Conservation (phyloP, 2,329 filamentous ascomycete species). For the Cryoendolithus antarcticus region DNA sequence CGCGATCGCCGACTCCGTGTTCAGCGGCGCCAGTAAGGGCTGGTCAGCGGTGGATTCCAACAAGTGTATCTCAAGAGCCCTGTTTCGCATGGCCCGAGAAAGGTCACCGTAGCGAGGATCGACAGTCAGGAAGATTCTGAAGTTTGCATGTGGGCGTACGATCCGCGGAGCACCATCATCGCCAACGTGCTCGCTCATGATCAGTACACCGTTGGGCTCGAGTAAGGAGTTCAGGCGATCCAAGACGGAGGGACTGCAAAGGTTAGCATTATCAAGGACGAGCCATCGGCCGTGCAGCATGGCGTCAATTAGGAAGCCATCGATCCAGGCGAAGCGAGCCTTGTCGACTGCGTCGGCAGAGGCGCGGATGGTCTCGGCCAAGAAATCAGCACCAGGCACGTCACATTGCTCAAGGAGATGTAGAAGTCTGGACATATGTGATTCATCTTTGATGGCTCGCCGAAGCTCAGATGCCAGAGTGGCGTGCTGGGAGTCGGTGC, state of each 20-base stretch:
- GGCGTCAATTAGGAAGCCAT: slow-evolving; percentile 81
- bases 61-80: slow-evolving; percentile 80
- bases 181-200: slow-evolving; percentile 85
- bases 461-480: slow-evolving; percentile 5
- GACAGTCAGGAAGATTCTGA: slow-evolving; percentile 87
- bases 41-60: slow-evolving; percentile 1
- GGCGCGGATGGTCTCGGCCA: slow-evolving; percentile 6
- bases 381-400: slow-evolving; percentile 2
- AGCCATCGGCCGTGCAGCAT: slow-evolving; percentile 81
- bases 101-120: slow-evolving; percentile 86
- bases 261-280: slow-evolving; percentile 90
- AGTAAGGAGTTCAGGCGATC: slow-evolving; percentile 90
- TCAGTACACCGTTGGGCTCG: slow-evolving; percentile 76
- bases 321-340: slow-evolving; percentile 89
- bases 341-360: slow-evolving; percentile 42
- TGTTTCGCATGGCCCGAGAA: slow-evolving; percentile 91
- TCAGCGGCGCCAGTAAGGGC: slow-evolving; percentile 7
- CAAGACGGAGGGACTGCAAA: slow-evolving; percentile 88
- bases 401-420: slow-evolving; percentile 3
- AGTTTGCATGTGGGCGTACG: slow-evolving; percentile 70
- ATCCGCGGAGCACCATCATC: slow-evolving; percentile 68
- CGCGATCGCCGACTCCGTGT: slow-evolving; percentile 18
- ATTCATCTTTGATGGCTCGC: slow-evolving; percentile 3
- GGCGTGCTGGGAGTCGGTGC: not conserved
- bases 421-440: slow-evolving; percentile 3